Percentiles rank a stretch among this genome's conserved stretches.
phyloP scores from a whole-genome alignment of 2,329 filamentous ascomycete genomes.

The Alternaria conjuncta region DNA sequence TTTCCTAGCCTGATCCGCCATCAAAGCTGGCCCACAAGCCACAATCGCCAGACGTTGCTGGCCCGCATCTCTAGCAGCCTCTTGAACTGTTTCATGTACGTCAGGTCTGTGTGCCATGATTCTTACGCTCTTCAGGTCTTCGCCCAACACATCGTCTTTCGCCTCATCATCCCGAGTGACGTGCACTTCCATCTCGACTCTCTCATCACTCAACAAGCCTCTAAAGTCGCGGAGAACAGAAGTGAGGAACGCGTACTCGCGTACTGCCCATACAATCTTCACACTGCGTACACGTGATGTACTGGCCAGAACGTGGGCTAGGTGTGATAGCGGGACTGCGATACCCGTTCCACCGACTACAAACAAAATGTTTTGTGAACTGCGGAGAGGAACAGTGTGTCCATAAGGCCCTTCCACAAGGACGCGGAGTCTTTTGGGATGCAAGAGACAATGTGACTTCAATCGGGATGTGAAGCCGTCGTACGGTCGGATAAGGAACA shows the following conservation, averaged over 20 bases:
- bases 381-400: slow-evolving; percentile 49
- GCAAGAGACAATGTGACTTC: slow-evolving; percentile 21
- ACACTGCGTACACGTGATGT: slow-evolving; percentile 24
- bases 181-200: slow-evolving; percentile 35
- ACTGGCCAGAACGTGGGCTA: slow-evolving; percentile 23
- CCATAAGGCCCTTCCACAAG: slow-evolving; percentile 62
- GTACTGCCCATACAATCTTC: slow-evolving; percentile 44
- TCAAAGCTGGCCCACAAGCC: slow-evolving; percentile 54
- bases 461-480: slow-evolving; percentile 60
- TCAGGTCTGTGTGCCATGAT: slow-evolving; percentile 49
- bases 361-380: slow-evolving; percentile 49
- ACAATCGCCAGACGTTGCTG: slow-evolving; percentile 47
- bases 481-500: slow-evolving; percentile 60
- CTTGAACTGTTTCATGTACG: slow-evolving; percentile 43
- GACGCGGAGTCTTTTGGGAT: slow-evolving; percentile 43
- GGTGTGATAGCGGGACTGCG: slow-evolving; percentile 40
- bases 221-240: slow-evolving; percentile 33
- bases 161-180: slow-evolving; percentile 33
- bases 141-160: slow-evolving; percentile 27
- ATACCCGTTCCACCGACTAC: slow-evolving; percentile 48
- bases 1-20: slow-evolving; percentile 55
- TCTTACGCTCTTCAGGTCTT: slow-evolving; percentile 26
- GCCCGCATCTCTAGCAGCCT: slow-evolving; percentile 39
- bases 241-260: slow-evolving; percentile 38
- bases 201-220: slow-evolving; percentile 27